A percentile compares a stretch with the other conserved stretches of the same genome.
phyloP scores from a whole-genome alignment of 106 monocot species.

The Amphibolis antarctica region DNA sequence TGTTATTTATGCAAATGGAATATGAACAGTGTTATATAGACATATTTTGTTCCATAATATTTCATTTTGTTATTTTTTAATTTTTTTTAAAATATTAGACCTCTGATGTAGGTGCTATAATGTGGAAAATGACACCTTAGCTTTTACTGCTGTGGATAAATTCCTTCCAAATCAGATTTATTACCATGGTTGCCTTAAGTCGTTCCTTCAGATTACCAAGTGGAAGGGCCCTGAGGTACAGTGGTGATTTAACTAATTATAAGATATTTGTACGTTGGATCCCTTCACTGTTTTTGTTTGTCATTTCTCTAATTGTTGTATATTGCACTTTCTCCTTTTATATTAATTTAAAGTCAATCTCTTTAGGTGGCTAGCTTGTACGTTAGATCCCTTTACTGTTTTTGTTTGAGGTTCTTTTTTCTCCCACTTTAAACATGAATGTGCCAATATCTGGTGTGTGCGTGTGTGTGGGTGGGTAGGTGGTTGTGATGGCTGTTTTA shows the following conservation, averaged over 20 bases:
- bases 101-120: conserved; percentile 62
- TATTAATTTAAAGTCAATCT: too few relatives aligned
- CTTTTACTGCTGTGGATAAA: conserved; percentile 78
- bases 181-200: conserved; percentile 89
- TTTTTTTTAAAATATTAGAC: neutral
- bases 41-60: neutral
- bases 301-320: neutral
- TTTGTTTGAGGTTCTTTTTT: neutral
- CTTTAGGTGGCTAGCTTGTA: too few relatives aligned
- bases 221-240: conserved; percentile 95
- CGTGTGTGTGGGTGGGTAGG: too few relatives aligned
- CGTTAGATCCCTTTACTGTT: neutral
- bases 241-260: neutral
- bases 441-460: too few relatives aligned
- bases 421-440: too few relatives aligned
- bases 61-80: neutral
- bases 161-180: conserved; percentile 79
- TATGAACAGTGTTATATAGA: too few relatives aligned
- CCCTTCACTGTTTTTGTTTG: neutral
- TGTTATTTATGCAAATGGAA: too few relatives aligned
- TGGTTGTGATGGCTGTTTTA: too few relatives aligned
- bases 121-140: conserved; percentile 57
- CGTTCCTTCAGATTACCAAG: conserved; percentile 87
- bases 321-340: neutral
- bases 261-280: neutral